Evolutionary conservation across 2,329 filamentous ascomycete species (phyloP).

Genomic region (Dactylonectria macrodidyma): DNA sequence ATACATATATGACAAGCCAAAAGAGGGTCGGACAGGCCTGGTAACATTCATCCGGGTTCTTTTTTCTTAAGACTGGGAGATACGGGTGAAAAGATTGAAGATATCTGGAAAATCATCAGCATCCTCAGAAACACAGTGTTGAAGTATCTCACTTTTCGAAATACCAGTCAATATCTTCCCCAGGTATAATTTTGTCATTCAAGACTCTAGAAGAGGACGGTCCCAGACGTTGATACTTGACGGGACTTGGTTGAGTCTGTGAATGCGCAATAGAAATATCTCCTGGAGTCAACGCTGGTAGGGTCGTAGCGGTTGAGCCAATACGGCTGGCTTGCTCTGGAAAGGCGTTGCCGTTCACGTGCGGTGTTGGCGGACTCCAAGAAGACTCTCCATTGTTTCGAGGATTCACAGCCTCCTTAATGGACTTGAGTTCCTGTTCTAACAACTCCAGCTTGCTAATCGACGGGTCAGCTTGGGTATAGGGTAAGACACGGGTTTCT

Average conservation of each 20-base stretch:
- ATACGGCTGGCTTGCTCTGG: slow-evolving; percentile 35
- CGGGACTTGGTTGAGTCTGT: slow-evolving; percentile 17
- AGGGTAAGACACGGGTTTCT: slow-evolving; percentile 1
- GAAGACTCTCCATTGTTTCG: slow-evolving; percentile 36
- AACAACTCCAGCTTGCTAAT: slow-evolving; percentile 69
- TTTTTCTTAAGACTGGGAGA: slow-evolving; percentile 65
- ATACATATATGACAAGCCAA: slow-evolving; percentile 68
- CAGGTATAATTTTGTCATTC: slow-evolving; percentile 63
- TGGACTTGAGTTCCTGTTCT: slow-evolving; percentile 68
- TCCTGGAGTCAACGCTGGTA: slow-evolving; percentile 28
- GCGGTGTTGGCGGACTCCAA: slow-evolving; percentile 51
- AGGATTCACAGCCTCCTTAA: slow-evolving; percentile 65
- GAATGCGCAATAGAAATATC: slow-evolving; percentile 19
- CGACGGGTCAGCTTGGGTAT: slow-evolving; percentile 26
- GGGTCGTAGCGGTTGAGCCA: slow-evolving; percentile 24
- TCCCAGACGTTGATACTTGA: slow-evolving; percentile 41
- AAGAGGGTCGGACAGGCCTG: slow-evolving; percentile 65
- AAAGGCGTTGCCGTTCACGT: slow-evolving; percentile 44
- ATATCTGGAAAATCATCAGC: slow-evolving; percentile 55
- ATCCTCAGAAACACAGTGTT: not conserved
- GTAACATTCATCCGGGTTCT: slow-evolving; percentile 67
- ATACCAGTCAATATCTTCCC: slow-evolving; percentile 69
- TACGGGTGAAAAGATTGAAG: slow-evolving; percentile 68
- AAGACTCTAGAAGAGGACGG: slow-evolving; percentile 60
- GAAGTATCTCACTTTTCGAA: slow-evolving; percentile 63